These are phyloP conservation scores for Echinochloa phyllopogon DNA, from an alignment of 176 grass and related monocot species.

Conservation along the genomic window DNA sequence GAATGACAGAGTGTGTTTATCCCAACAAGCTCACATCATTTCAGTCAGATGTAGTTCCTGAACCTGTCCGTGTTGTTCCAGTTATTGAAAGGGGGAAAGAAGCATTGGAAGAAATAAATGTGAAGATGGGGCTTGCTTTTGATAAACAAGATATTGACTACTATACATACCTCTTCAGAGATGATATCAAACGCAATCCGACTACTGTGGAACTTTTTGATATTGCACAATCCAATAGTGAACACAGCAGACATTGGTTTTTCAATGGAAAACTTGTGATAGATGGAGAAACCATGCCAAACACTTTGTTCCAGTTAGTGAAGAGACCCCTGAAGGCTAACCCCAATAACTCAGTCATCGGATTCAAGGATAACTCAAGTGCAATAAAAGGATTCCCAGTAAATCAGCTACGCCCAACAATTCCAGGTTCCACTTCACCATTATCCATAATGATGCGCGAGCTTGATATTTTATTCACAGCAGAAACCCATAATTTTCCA, in stretches of 20 bases:
- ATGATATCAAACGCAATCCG: constrained; percentile 85
- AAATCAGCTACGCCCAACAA: constrained; percentile 62
- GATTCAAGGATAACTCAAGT: constrained; percentile 92
- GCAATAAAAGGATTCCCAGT: constrained; percentile 79
- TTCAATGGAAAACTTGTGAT: constrained; percentile 84
- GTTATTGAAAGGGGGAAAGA: constrained; percentile 71
- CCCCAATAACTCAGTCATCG: constrained; percentile 81
- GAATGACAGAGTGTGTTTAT: constrained; percentile 92
- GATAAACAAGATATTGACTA: constrained; percentile 92
- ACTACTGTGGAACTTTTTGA: constrained; percentile 91
- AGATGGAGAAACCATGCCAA: constrained; percentile 68
- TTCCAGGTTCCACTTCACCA: constrained; percentile 60
- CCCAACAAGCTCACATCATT: constrained; percentile 68
- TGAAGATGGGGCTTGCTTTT: constrained; percentile 86
- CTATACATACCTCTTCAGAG: constrained; percentile 77
- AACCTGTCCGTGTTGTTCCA: constrained; percentile 61
- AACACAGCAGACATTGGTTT: constrained; percentile 92
- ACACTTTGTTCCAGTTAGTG: constrained; percentile 86
- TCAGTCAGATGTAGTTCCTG: constrained; percentile 57
- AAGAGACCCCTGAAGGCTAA: constrained; percentile 81
- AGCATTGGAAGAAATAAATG: constrained; percentile 90
- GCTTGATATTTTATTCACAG: constrained; percentile 82
- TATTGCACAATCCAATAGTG: constrained; percentile 86
- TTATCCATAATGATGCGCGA: constrained; percentile 53
- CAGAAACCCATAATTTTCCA: constrained; percentile 94